phyloP scores from a whole-genome alignment of 106 monocot species.

The Acorus calamus region DNA sequence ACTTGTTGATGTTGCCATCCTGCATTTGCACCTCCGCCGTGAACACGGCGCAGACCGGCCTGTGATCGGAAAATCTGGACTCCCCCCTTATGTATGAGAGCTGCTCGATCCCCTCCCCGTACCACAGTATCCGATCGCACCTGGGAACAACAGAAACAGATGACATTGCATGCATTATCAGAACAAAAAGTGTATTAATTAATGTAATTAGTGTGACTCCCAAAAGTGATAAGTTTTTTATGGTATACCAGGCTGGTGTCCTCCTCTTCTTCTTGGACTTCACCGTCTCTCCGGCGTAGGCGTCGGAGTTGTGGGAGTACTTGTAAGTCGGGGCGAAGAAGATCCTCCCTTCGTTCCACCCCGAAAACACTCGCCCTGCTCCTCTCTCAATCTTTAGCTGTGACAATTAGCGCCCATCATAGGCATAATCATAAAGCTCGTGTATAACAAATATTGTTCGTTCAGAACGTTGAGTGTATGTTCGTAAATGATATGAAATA shows the following conservation, averaged over 20 bases:
- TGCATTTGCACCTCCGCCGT: slow-evolving; percentile 34
- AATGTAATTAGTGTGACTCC: too few species aligned
- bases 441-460: too few species aligned
- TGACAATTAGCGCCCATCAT: too few species aligned
- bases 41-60: slow-evolving; percentile 79
- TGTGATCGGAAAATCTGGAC: slow-evolving; percentile 78
- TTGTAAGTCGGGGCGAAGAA: slow-evolving; percentile 88
- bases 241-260: slow-evolving; percentile 71
- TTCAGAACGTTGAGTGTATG: too few species aligned
- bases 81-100: slow-evolving; percentile 68
- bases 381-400: slow-evolving; percentile 50
- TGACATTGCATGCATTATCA: too few species aligned
- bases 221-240: too few species aligned
- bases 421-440: too few species aligned
- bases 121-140: slow-evolving; percentile 85
- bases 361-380: slow-evolving; percentile 76
- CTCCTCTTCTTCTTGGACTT: slow-evolving; percentile 74
- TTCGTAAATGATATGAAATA: too few species aligned
- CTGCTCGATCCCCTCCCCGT: slow-evolving; percentile 67
- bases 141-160: slow-evolving; percentile 9
- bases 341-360: slow-evolving; percentile 80
- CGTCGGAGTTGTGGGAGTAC: slow-evolving; percentile 67
- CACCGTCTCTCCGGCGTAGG: slow-evolving; percentile 57
- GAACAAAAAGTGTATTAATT: too few species aligned
- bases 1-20: background rate